These are phyloP conservation scores for Kodamaea fungicola DNA, from an alignment of 1,139 yeast species.

Conservation along the genomic window DNA sequence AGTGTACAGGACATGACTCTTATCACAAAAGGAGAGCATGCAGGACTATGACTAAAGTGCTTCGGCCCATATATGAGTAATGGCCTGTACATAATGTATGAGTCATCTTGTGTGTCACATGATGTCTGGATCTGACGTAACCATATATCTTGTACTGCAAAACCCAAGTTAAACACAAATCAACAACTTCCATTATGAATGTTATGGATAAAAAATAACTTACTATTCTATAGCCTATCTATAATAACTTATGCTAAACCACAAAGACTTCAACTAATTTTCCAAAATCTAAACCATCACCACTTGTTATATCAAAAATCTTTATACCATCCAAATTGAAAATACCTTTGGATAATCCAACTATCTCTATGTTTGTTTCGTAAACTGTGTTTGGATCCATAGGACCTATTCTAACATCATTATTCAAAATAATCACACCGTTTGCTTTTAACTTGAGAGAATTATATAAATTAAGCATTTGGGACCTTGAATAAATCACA, in stretches of 20 bases:
- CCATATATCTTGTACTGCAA: no score
- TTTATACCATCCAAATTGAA: slow-evolving; percentile 63
- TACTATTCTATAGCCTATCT: no score
- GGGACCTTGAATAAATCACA: slow-evolving; percentile 21
- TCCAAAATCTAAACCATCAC: slow-evolving; percentile 73
- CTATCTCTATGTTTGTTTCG: slow-evolving; percentile 58
- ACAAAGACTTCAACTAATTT: slow-evolving; percentile 69
- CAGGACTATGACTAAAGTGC: slow-evolving; percentile 1
- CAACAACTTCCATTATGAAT: no score
- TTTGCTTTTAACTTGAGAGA: slow-evolving; percentile 31
- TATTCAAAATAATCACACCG: slow-evolving; percentile 60
- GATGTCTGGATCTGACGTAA: no score
- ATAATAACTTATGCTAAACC: slow-evolving; percentile 15
- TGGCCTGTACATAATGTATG: background rate
- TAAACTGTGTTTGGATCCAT: slow-evolving; percentile 60
- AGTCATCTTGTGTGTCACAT: no score
- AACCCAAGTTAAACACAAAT: no score
- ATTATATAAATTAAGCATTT: slow-evolving; percentile 32
- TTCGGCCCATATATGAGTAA: slow-evolving; percentile 5
- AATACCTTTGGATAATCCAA: slow-evolving; percentile 65
- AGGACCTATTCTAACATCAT: slow-evolving; percentile 63
- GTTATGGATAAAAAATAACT: no score
- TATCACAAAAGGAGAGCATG: slow-evolving; percentile 2
- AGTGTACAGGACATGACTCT: slow-evolving; percentile 8
- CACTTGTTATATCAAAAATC: slow-evolving; percentile 58